Conservation (phyloP, 2,329 filamentous ascomycete species). For the Exophiala viscosa region DNA sequence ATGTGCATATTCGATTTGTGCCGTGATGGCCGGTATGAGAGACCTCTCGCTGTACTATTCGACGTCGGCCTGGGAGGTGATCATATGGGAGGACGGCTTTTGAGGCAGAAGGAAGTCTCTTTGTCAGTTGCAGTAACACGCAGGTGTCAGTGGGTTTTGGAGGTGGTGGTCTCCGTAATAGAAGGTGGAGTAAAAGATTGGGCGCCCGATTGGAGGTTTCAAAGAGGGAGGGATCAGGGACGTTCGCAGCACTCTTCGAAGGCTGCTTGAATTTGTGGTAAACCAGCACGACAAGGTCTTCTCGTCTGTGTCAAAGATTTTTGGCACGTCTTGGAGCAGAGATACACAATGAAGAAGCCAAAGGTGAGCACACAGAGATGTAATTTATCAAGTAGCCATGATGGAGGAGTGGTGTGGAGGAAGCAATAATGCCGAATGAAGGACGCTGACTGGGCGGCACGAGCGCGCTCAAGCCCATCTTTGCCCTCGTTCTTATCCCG, state of each 20-base stretch:
- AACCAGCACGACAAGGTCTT: neutral
- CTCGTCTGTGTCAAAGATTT: too few species aligned
- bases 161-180: neutral
- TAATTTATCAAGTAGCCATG: too few species aligned
- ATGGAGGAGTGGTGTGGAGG: neutral
- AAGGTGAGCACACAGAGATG: too few species aligned
- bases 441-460: too few species aligned
- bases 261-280: neutral
- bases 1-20: slow-evolving; percentile 22
- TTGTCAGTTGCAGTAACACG: slow-evolving; percentile 5
- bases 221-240: neutral
- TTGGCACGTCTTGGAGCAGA: too few species aligned
- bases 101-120: slow-evolving; percentile 8
- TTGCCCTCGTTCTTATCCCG: too few species aligned
- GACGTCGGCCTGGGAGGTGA: neutral
- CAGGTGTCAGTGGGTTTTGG: slow-evolving; percentile 9
- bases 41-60: neutral
- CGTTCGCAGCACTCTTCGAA: neutral
- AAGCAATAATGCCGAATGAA: too few species aligned
- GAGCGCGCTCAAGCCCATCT: too few species aligned
- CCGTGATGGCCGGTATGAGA: slow-evolving; percentile 3
- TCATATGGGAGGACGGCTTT: neutral
- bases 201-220: slow-evolving; percentile 17
- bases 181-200: slow-evolving; percentile 5
- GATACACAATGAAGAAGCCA: too few species aligned